Base-by-base conservation (phyloP, 345 rosid genomes). In the Rhodamnia rubescens region DNA sequence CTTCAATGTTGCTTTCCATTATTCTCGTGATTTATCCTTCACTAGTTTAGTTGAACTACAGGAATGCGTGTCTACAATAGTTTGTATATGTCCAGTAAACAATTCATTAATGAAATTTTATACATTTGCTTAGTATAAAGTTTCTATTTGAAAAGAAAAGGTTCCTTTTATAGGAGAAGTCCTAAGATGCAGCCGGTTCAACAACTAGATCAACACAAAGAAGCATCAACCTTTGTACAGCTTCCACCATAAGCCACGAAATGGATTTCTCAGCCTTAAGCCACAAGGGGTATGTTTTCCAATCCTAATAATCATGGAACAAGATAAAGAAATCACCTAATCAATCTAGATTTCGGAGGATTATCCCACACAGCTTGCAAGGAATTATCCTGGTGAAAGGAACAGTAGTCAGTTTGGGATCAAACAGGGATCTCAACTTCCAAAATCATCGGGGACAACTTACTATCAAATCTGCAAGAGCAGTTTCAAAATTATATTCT, bases 381-480 rank as follows among this genome's bases (percentile, higher is more conserved):
- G 54, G 96, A 95, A 88, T 94, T 94, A 88, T 94, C 98, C 97
- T 94, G 92, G 55, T 32, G 86, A 89, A 88, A 54, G 12, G 85
- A 49, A 10, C 54, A 75, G 83, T 24, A 29, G 57, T 80, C 80
- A 69, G 80, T 69, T 69, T 18, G 80, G 80, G 47, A 69, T 69
- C 26, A 69, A 69, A 20, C 47, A 8, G 6, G 26, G 47, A 69
- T 36, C 42, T 36, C 22, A 36, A 36, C 80, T 69, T 20, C 47
- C 80, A 69, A 69, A 69, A 20, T 69, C 47, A 69, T 69, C 47
- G 36, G 47, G 47, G 7, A 69, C 80, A 69, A 87, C 94, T 89
- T 90, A 92, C 97, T 51, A 94, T 94, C 85, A 95, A 90, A 89
- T 95, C 98, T 1, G 95, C 94, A 21, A 93, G 92, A 56, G 98